A percentile compares a stretch with the other conserved stretches of the same genome.
These are phyloP conservation scores for Geosmithia morbida DNA, from an alignment of 2,329 filamentous ascomycete species.

Conservation along the genomic window DNA sequence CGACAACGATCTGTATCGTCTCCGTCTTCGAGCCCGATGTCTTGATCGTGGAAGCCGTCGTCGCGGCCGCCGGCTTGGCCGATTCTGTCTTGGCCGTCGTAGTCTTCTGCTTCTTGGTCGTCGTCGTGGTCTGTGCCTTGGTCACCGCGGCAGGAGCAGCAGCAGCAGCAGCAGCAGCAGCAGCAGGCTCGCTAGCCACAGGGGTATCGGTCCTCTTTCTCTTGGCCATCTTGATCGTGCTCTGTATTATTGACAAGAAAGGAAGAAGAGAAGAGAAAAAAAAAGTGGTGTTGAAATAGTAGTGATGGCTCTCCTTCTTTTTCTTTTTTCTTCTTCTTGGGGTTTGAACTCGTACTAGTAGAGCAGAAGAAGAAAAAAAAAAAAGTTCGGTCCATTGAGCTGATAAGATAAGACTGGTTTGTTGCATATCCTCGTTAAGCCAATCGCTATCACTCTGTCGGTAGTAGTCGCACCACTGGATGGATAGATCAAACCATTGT, in stretches of 20 bases:
- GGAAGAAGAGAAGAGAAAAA: too few relatives aligned
- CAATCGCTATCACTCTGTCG: too few relatives aligned
- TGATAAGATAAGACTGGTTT: slow-evolving; percentile 19
- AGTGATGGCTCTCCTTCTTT: too few relatives aligned
- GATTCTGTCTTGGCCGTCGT: slow-evolving; percentile 2
- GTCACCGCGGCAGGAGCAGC: slow-evolving; percentile 7
- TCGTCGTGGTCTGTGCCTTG: slow-evolving; percentile 7
- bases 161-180: slow-evolving; percentile 7
- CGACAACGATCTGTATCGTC: slow-evolving; percentile 79
- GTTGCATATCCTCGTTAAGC: slow-evolving; percentile 7
- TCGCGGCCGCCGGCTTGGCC: slow-evolving; percentile 1
- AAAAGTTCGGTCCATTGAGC: background rate
- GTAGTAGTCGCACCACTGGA: too few relatives aligned
- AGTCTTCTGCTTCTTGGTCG: slow-evolving; percentile 19
- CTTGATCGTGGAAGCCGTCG: background rate
- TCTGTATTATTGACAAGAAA: too few relatives aligned
- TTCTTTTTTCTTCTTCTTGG: background rate
- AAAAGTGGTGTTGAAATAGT: too few relatives aligned
- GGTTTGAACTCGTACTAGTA: background rate
- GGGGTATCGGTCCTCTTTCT: slow-evolving; percentile 28
- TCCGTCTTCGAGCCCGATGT: slow-evolving; percentile 11
- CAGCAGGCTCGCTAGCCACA: slow-evolving; percentile 9
- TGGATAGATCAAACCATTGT: too few relatives aligned
- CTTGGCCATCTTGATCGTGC: slow-evolving; percentile 25
- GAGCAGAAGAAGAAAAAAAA: slow-evolving; percentile 3